Evolutionary conservation across 495 filamentous ascomycete genomes (phyloP).

Genomic region (Aspergillus olivimuriae): DNA sequence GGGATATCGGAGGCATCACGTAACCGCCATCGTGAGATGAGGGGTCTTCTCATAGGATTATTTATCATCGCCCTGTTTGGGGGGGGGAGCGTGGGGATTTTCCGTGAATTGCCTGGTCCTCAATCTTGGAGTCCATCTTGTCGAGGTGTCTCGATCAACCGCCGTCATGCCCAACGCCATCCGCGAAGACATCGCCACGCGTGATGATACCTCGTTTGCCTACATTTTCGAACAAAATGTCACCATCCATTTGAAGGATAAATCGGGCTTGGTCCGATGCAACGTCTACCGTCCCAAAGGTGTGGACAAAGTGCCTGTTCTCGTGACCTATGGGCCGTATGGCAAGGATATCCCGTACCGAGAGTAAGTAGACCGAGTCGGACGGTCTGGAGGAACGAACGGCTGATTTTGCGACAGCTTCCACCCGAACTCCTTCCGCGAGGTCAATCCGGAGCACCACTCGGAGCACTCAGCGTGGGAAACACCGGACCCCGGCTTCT

Average conservation of each 20-base stretch:
- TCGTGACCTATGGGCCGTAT: slow-evolving; percentile 50
- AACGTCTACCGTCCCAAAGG: slow-evolving; percentile 37
- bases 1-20: neutral
- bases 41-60: too few species aligned
- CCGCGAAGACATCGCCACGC: slow-evolving; percentile 31
- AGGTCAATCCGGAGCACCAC: slow-evolving; percentile 46
- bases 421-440: slow-evolving; percentile 36
- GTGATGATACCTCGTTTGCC: slow-evolving; percentile 24
- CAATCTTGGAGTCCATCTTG: too few species aligned
- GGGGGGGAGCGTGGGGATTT: too few species aligned
- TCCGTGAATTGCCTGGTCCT: too few species aligned
- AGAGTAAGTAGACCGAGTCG: slow-evolving; percentile 15
- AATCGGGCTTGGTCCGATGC: slow-evolving; percentile 31
- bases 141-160: neutral
- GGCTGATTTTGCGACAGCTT: slow-evolving; percentile 17
- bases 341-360: slow-evolving; percentile 49
- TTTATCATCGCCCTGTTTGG: too few species aligned
- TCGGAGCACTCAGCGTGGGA: slow-evolving; percentile 55
- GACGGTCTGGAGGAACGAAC: neutral
- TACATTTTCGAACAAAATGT: slow-evolving; percentile 38
- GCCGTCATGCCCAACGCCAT: slow-evolving; percentile 32
- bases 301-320: slow-evolving; percentile 22
- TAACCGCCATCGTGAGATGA: neutral
- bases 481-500: slow-evolving; percentile 56
- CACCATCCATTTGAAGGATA: slow-evolving; percentile 24